Percentiles rank a stretch among this genome's conserved stretches.
phyloP scores from a whole-genome alignment of 1,284 basidiomycete species.

The Puccinia coronata region DNA sequence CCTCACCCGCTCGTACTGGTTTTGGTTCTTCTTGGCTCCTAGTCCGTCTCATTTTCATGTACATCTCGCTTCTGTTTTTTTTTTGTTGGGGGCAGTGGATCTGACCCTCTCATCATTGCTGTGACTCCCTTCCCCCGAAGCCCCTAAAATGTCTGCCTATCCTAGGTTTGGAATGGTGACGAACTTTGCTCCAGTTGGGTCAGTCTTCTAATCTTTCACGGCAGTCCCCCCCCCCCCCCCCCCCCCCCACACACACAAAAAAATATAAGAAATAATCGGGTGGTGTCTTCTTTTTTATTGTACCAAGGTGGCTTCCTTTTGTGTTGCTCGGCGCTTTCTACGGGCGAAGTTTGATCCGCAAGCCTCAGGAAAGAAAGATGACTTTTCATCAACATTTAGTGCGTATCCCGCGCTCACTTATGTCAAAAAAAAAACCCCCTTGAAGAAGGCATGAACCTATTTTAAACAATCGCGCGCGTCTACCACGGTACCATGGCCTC shows the following conservation, averaged over 20 bases:
- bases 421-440: too few species aligned
- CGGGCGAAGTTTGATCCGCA: slow-evolving; percentile 20
- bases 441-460: too few species aligned
- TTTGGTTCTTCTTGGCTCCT: slow-evolving; percentile 39
- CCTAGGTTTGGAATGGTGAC: slow-evolving; percentile 30
- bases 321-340: slow-evolving; percentile 32
- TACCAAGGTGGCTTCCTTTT: slow-evolving; percentile 20
- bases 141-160: slow-evolving; percentile 32
- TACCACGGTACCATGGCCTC: neutral
- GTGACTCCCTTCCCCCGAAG: neutral
- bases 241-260: too few species aligned
- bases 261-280: too few species aligned
- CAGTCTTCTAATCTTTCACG: neutral
- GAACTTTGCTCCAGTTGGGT: slow-evolving; percentile 41
- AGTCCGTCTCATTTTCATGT: slow-evolving; percentile 8
- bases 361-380: slow-evolving; percentile 6
- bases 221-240: neutral
- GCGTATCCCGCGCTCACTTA: neutral
- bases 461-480: neutral
- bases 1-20: slow-evolving; percentile 38
- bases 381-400: slow-evolving; percentile 24
- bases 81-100: neutral
- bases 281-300: neutral
- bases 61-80: too few species aligned
- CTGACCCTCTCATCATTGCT: neutral